These are phyloP conservation scores for Odonthalia washingtoniensis DNA, from an alignment of 31 red algal species.

Conservation along the genomic window DNA sequence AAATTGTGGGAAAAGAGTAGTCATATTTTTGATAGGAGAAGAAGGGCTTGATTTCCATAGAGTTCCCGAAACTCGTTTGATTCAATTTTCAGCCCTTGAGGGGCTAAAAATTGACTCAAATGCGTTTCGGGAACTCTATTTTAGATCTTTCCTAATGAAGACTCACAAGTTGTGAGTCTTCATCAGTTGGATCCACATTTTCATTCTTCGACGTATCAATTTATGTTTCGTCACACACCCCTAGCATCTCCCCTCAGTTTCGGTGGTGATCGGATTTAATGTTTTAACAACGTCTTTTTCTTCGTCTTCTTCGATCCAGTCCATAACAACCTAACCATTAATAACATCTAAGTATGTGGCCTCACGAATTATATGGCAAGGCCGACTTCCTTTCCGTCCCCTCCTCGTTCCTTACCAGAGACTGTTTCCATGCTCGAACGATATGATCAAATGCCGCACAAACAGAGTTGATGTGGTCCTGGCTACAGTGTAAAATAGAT, in stretches of 20 bases:
- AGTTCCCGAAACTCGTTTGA: background rate
- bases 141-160: too few species aligned
- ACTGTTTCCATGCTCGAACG: too few species aligned
- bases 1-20: too few species aligned
- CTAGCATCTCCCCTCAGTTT: constrained; percentile 50
- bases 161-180: background rate
- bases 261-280: constrained; percentile 62
- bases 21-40: too few species aligned
- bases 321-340: background rate
- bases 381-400: constrained; percentile 25
- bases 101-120: too few species aligned
- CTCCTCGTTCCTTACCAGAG: too few species aligned
- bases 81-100: background rate
- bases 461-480: too few species aligned
- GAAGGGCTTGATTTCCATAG: background rate
- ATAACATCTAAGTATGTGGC: constrained; percentile 22
- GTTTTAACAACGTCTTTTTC: constrained; percentile 44
- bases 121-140: too few species aligned
- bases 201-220: too few species aligned
- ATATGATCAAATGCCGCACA: too few species aligned
- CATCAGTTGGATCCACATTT: background rate
- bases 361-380: constrained; percentile 53
- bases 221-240: constrained; percentile 4
- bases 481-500: too few species aligned
- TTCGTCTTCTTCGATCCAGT: constrained; percentile 29